A percentile compares a stretch with the other conserved stretches of the same genome.
phyloP scores from a whole-genome alignment of 192 early-diverging fungal species.

The Diversispora epigaea region DNA sequence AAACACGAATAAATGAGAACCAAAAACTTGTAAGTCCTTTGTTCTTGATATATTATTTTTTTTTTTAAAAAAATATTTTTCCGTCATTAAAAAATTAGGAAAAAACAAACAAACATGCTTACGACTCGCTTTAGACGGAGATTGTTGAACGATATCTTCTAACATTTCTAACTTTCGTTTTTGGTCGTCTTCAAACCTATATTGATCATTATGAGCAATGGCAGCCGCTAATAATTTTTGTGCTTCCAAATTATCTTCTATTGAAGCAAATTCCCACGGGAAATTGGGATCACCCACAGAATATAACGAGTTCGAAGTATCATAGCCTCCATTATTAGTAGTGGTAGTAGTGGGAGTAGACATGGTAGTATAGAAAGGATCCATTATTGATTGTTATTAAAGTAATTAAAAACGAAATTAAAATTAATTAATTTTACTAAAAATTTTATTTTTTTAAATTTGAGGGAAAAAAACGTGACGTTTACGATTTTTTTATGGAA shows the following conservation, averaged over 20 bases:
- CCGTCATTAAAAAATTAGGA: not conserved
- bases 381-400: not conserved
- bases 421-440: not conserved
- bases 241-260: conserved; percentile 44
- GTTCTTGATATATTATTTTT: not conserved
- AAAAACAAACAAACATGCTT: not conserved
- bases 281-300: not conserved
- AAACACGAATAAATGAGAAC: not conserved
- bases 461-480: not conserved
- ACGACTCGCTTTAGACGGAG: conserved; percentile 33
- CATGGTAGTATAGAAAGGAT: not conserved
- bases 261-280: conserved; percentile 26
- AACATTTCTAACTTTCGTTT: conserved; percentile 43
- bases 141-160: conserved; percentile 29
- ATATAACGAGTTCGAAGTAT: not conserved
- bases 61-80: not conserved
- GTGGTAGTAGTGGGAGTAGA: not conserved
- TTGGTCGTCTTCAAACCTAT: conserved; percentile 42
- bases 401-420: not conserved
- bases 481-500: too few relatives aligned
- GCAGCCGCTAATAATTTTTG: conserved; percentile 47
- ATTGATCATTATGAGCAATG: conserved; percentile 47
- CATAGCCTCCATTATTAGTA: not conserved
- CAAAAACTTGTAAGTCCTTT: too few relatives aligned
- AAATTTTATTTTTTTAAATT: not conserved